A percentile compares a stretch with the other conserved stretches of the same genome.
Evolutionary conservation across 2,329 filamentous ascomycete species (phyloP).

Genomic region (Bertia moriformis): DNA sequence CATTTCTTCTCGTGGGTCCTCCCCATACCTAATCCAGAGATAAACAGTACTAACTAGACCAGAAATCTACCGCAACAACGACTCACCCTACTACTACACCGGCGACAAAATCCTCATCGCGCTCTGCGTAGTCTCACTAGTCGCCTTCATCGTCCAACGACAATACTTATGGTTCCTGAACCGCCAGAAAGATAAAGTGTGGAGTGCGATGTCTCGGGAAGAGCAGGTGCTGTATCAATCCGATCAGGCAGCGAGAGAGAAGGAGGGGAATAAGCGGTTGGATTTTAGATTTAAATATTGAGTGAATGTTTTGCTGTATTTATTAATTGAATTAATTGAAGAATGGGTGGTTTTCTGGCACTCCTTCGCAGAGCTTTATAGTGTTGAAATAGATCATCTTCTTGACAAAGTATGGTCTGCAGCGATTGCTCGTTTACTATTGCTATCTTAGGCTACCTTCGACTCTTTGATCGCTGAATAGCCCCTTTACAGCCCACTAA

Average conservation of each 20-base stretch:
- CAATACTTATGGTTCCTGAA: constrained; percentile 28
- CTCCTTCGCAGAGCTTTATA: no score
- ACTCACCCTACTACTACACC: constrained; percentile 37
- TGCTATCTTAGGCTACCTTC: no score
- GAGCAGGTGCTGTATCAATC: constrained; percentile 29
- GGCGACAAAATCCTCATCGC: constrained; percentile 43
- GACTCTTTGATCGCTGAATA: no score
- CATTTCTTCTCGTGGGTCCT: constrained; percentile 6
- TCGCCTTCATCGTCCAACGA: constrained; percentile 32
- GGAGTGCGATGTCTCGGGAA: constrained; percentile 27
- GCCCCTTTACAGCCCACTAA: no score
- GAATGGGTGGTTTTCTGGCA: no score
- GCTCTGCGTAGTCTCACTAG: constrained; percentile 30
- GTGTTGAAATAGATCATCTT: no score
- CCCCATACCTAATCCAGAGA: neutral
- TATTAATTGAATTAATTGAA: no score
- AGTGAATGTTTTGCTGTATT: neutral
- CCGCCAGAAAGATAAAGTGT: constrained; percentile 28
- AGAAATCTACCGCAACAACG: constrained; percentile 31
- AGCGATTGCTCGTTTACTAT: no score
- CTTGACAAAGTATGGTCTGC: no score
- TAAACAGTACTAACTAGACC: neutral
- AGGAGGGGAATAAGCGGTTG: constrained; percentile 31
- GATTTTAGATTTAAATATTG: constrained; percentile 35
- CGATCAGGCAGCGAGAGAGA: constrained; percentile 24